phyloP scores from a whole-genome alignment of 371 early-diverging fungal species.

The Mucor mucedo region DNA sequence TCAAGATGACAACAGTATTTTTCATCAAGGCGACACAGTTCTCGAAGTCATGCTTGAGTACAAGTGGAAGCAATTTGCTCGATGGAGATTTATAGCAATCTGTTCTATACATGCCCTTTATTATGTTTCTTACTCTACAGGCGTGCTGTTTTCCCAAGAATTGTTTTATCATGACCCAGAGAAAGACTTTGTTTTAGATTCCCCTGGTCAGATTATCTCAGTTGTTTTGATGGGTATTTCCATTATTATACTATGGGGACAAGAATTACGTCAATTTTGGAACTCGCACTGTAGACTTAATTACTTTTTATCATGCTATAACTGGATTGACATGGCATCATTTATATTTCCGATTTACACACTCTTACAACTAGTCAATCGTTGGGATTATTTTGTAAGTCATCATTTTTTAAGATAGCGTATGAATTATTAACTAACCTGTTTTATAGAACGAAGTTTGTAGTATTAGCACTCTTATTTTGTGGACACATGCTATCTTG shows the following conservation, averaged over 20 bases:
- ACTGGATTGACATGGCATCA: slow-evolving; percentile 9
- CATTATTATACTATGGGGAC: background rate
- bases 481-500: slow-evolving; percentile 20
- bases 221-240: background rate
- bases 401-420: background rate
- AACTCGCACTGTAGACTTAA: background rate
- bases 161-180: background rate
- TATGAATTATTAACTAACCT: background rate
- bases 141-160: slow-evolving; percentile 5
- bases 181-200: background rate
- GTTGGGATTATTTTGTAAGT: slow-evolving; percentile 6
- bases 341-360: slow-evolving; percentile 1
- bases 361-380: background rate
- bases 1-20: slow-evolving; percentile 4
- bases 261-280: slow-evolving; percentile 10
- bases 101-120: background rate
- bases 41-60: slow-evolving; percentile 6
- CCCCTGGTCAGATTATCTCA: slow-evolving; percentile 4
- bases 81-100: background rate
- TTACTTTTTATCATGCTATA: slow-evolving; percentile 5
- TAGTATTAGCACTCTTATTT: slow-evolving; percentile 3
- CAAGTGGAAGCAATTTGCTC: slow-evolving; percentile 19
- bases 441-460: slow-evolving; percentile 10
- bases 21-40: slow-evolving; percentile 9
- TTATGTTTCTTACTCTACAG: slow-evolving; percentile 7